Conservation (phyloP, 805 yeast species). For the Candida fluviatilis region DNA sequence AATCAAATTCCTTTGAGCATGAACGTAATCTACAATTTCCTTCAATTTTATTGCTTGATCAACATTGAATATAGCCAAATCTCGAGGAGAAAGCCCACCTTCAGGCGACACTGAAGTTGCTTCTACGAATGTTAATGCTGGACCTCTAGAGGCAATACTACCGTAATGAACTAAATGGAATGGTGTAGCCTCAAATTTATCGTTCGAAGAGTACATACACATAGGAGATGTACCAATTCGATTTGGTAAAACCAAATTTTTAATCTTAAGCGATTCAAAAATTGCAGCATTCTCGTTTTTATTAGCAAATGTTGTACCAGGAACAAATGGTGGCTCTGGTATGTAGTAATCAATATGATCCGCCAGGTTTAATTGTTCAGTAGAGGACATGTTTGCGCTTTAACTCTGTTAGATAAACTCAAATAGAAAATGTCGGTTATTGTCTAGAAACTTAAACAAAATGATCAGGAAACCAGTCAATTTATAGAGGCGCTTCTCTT, state of each 20-base stretch:
- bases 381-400: neutral
- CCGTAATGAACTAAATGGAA: conserved; percentile 51
- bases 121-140: conserved; percentile 47
- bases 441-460: too few species aligned
- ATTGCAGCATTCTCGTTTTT: conserved; percentile 15
- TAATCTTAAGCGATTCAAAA: conserved; percentile 42
- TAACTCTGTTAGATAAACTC: neutral
- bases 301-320: conserved; percentile 29
- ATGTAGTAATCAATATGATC: conserved; percentile 16
- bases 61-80: conserved; percentile 49
- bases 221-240: conserved; percentile 55
- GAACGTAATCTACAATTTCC: conserved; percentile 42
- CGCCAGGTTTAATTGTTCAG: neutral
- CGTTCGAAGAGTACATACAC: conserved; percentile 47
- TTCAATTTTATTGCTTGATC: conserved; percentile 41
- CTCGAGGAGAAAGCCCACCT: conserved; percentile 42
- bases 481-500: too few species aligned
- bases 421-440: neutral
- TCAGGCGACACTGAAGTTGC: conserved; percentile 37
- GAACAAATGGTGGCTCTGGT: conserved; percentile 25
- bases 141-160: conserved; percentile 43
- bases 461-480: too few species aligned
- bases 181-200: conserved; percentile 37
- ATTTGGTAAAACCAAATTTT: conserved; percentile 40
- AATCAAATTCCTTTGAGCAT: conserved; percentile 39